Percentiles rank a stretch among this genome's conserved stretches.
phyloP scores from a whole-genome alignment of 305 asterid genomes.

The Fraxinus xanthoxyloides region DNA sequence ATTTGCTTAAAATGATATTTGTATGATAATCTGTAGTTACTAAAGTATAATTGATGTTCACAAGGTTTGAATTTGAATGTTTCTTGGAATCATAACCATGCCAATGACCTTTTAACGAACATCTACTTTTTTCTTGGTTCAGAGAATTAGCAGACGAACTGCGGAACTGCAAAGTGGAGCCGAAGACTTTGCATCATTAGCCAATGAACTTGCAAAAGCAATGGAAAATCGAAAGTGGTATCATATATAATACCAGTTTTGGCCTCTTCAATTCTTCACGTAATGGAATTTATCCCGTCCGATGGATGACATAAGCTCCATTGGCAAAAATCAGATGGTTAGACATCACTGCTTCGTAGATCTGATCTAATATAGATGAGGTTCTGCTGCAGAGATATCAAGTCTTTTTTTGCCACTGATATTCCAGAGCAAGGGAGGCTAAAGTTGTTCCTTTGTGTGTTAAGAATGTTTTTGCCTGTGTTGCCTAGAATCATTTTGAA shows the following conservation, averaged over 20 bases:
- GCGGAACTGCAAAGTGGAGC: constrained; percentile 79
- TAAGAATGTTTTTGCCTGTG: neutral
- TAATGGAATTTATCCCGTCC: neutral
- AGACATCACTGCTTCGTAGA: neutral
- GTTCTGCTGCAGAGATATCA: neutral
- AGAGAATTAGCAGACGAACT: constrained; percentile 73
- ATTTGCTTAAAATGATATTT: neutral
- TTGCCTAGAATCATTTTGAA: neutral
- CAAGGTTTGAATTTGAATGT: neutral
- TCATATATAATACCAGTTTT: constrained; percentile 46
- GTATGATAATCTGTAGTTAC: neutral
- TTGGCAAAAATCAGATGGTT: neutral
- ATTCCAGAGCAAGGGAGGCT: neutral
- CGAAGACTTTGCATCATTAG: constrained; percentile 85
- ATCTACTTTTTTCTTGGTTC: constrained; percentile 16
- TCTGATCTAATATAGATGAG: neutral
- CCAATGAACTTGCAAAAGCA: constrained; percentile 83
- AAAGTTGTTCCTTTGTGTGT: neutral
- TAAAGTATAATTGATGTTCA: neutral
- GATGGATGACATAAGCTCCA: neutral
- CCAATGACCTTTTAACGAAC: neutral
- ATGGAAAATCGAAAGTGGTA: constrained; percentile 94
- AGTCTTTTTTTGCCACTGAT: neutral
- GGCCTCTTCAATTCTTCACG: neutral
- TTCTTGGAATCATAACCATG: neutral